These are phyloP conservation scores for Evansstolkia leycettana DNA, from an alignment of 495 filamentous ascomycete genomes.

Conservation along the genomic window DNA sequence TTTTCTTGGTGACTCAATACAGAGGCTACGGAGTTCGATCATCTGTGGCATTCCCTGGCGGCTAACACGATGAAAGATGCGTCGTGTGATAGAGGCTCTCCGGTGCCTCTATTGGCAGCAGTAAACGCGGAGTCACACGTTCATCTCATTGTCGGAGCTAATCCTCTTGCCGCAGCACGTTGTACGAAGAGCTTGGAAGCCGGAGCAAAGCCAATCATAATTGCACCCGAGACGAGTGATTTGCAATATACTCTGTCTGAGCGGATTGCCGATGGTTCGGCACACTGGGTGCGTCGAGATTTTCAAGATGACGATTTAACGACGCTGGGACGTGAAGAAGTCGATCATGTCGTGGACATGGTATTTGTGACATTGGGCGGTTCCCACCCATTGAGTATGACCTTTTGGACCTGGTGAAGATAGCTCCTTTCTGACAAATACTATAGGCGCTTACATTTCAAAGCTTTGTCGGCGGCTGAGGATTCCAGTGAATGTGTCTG, in stretches of 20 bases:
- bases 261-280: conserved; percentile 57
- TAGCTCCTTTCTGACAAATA: neutral
- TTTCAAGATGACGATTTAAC: conserved; percentile 70
- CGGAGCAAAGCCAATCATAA: conserved; percentile 78
- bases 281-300: conserved; percentile 55
- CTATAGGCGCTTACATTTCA: conserved; percentile 57
- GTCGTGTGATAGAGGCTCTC: conserved; percentile 9
- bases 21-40: too few relatives aligned
- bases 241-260: conserved; percentile 63
- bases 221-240: conserved; percentile 52
- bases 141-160: conserved; percentile 78
- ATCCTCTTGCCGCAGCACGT: conserved; percentile 73
- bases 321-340: conserved; percentile 64
- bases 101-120: conserved; percentile 50
- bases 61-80: conserved; percentile 24
- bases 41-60: conserved; percentile 7
- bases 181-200: conserved; percentile 69
- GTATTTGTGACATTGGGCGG: conserved; percentile 74
- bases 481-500: conserved; percentile 87
- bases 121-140: conserved; percentile 62
- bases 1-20: too few relatives aligned
- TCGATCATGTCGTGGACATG: conserved; percentile 69
- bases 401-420: too few relatives aligned
- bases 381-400: conserved; percentile 39
- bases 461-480: conserved; percentile 62